phyloP scores from a whole-genome alignment of 352 stramenopile genomes.

The Phytophthora melonis region DNA sequence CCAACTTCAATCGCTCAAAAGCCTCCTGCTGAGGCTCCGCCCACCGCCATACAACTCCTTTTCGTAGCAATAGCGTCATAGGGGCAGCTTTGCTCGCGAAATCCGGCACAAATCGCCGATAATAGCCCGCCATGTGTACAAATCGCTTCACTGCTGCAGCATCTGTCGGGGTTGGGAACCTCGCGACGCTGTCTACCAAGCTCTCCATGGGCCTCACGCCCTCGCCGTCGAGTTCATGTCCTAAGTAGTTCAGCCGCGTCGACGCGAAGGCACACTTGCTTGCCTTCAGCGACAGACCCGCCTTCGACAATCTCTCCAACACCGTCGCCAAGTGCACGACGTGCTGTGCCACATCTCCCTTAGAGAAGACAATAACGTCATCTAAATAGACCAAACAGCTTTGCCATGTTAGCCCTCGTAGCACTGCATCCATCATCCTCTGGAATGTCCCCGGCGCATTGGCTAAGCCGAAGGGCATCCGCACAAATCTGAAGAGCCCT shows the following conservation, averaged over 20 bases:
- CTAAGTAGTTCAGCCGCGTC: conserved; percentile 29
- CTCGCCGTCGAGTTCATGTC: conserved; percentile 26
- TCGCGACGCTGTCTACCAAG: conserved; percentile 2
- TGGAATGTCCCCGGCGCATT: conserved; percentile 36
- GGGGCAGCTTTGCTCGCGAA: conserved; percentile 23
- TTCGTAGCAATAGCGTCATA: conserved; percentile 33
- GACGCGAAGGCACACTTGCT: conserved; percentile 33
- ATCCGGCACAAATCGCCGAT: conserved; percentile 25
- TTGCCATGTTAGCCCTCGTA: conserved; percentile 24
- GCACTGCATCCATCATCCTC: conserved; percentile 30
- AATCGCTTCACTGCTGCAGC: conserved; percentile 17
- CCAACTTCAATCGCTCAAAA: conserved; percentile 28
- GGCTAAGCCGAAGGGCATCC: conserved; percentile 31
- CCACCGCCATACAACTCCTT: conserved; percentile 29
- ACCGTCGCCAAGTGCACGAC: conserved; percentile 26
- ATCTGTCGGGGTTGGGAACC: conserved; percentile 20
- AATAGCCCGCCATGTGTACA: conserved; percentile 41
- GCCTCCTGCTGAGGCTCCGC: conserved; percentile 18
- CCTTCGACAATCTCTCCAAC: conserved; percentile 17
- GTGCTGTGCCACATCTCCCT: conserved; percentile 19
- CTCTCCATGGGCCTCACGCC: conserved; percentile 17
- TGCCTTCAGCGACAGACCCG: conserved; percentile 27
- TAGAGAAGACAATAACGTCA: conserved; percentile 32
- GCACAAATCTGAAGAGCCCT: conserved; percentile 16
- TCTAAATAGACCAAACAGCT: conserved; percentile 38